Evolutionary conservation across 768 basidiomycete species (phyloP).

Genomic region (Mycena galopus): DNA sequence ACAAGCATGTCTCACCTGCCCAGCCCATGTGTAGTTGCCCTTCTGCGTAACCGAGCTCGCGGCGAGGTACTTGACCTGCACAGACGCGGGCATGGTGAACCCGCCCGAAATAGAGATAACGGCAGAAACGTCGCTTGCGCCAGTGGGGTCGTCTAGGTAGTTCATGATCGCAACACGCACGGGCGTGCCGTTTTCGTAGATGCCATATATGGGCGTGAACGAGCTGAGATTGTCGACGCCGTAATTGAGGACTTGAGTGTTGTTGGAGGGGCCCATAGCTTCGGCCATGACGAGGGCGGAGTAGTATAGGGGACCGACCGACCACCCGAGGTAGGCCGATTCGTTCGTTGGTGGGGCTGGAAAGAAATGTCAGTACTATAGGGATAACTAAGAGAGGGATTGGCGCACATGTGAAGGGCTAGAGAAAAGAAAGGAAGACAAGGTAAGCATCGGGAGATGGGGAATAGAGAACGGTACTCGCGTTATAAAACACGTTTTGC

Average conservation of each 20-base stretch:
- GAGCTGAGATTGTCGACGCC: constrained; percentile 44
- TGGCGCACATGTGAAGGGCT: background rate
- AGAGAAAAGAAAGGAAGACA: background rate
- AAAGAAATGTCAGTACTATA: background rate
- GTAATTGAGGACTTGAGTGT: constrained; percentile 36
- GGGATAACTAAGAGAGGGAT: background rate
- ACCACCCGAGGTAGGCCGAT: background rate
- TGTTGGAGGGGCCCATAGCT: background rate
- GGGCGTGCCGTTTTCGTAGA: constrained; percentile 40
- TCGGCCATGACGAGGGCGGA: background rate
- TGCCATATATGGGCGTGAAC: constrained; percentile 61
- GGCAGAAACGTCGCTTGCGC: constrained; percentile 37
- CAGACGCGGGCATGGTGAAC: background rate
- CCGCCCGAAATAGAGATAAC: background rate
- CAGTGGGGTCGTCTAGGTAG: constrained; percentile 56
- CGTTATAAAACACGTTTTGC: constrained; percentile 64
- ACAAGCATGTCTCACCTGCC: background rate
- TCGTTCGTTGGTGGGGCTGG: background rate
- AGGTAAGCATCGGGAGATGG: background rate
- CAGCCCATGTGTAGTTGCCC: background rate
- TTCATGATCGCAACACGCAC: constrained; percentile 61
- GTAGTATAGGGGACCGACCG: background rate
- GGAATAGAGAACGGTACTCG: constrained; percentile 38
- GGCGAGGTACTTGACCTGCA: background rate
- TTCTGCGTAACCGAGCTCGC: background rate